phyloP scores from a whole-genome alignment of 768 basidiomycete genomes.

The Lentinus tigrinus region DNA sequence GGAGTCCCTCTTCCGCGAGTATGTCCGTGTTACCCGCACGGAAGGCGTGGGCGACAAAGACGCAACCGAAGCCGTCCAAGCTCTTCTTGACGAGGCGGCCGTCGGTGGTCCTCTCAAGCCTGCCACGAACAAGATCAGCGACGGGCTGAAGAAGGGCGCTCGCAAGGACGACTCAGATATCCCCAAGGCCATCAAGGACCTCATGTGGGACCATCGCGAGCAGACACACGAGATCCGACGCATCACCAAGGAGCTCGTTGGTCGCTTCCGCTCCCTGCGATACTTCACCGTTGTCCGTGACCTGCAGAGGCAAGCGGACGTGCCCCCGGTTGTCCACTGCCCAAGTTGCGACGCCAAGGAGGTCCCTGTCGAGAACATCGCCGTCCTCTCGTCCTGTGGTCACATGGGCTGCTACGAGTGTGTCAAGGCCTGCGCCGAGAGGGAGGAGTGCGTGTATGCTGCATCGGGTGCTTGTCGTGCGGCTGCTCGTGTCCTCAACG shows the following conservation, averaged over 20 bases:
- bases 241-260: slow-evolving; percentile 84
- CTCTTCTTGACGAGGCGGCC: slow-evolving; percentile 60
- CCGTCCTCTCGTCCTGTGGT: slow-evolving; percentile 89
- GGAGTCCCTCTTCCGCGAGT: slow-evolving; percentile 81
- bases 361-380: slow-evolving; percentile 65
- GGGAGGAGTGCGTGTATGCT: slow-evolving; percentile 80
- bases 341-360: slow-evolving; percentile 56
- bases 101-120: slow-evolving; percentile 36
- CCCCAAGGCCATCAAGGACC: slow-evolving; percentile 56
- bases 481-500: slow-evolving; percentile 76
- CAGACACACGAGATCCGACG: slow-evolving; percentile 83
- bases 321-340: slow-evolving; percentile 59
- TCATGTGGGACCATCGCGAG: slow-evolving; percentile 81
- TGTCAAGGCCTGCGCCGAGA: slow-evolving; percentile 68
- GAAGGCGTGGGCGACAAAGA: slow-evolving; percentile 81
- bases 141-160: slow-evolving; percentile 15
- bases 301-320: slow-evolving; percentile 72
- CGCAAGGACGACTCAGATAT: slow-evolving; percentile 56
- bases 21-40: slow-evolving; percentile 63
- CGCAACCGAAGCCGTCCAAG: slow-evolving; percentile 58
- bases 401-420: slow-evolving; percentile 82
- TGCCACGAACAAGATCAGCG: slow-evolving; percentile 13
- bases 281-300: slow-evolving; percentile 92
- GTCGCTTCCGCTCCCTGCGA: slow-evolving; percentile 84
- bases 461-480: slow-evolving; percentile 71